These are phyloP conservation scores for Pseudoturritis turrita DNA, from an alignment of 345 rosid species.

Conservation along the genomic window DNA sequence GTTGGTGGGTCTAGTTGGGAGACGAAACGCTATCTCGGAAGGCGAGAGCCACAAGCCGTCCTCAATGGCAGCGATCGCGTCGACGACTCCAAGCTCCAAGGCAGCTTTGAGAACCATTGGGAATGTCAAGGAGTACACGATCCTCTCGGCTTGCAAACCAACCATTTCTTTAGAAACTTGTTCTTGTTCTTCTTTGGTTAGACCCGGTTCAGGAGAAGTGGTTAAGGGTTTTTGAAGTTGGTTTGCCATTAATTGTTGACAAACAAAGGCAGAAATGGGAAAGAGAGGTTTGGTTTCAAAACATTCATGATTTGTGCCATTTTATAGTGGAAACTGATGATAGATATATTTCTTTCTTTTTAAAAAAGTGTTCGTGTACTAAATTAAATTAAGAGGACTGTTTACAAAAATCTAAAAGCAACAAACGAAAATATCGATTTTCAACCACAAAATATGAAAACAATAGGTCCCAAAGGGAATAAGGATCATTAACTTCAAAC, in stretches of 20 bases:
- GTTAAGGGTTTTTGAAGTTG: neutral
- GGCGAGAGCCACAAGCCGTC: constrained; percentile 33
- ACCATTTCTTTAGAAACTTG: neutral
- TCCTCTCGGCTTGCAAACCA: neutral
- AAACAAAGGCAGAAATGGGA: neutral
- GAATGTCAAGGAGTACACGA: constrained; percentile 12
- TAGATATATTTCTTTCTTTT: too few relatives aligned
- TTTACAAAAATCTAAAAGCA: too few relatives aligned
- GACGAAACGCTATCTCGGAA: constrained; percentile 31
- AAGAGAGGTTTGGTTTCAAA: neutral
- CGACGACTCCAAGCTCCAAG: constrained; percentile 40
- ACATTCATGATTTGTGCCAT: neutral
- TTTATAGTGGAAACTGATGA: neutral
- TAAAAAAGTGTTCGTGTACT: too few relatives aligned
- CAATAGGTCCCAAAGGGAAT: too few relatives aligned
- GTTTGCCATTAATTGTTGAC: constrained; percentile 5
- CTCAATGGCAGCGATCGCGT: constrained; percentile 33
- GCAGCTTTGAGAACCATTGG: constrained; percentile 48
- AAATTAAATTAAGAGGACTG: too few relatives aligned
- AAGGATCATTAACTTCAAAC: too few relatives aligned
- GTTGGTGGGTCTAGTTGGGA: constrained; percentile 28
- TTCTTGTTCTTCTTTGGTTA: neutral
- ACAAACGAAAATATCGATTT: too few relatives aligned
- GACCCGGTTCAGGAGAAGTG: neutral
- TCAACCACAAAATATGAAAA: too few relatives aligned